Evolutionary conservation across 2,329 filamentous ascomycete genomes (phyloP), one percentile per base, ranked within the genome.

Genomic region (Calonectria pseudoturangicola): DNA sequence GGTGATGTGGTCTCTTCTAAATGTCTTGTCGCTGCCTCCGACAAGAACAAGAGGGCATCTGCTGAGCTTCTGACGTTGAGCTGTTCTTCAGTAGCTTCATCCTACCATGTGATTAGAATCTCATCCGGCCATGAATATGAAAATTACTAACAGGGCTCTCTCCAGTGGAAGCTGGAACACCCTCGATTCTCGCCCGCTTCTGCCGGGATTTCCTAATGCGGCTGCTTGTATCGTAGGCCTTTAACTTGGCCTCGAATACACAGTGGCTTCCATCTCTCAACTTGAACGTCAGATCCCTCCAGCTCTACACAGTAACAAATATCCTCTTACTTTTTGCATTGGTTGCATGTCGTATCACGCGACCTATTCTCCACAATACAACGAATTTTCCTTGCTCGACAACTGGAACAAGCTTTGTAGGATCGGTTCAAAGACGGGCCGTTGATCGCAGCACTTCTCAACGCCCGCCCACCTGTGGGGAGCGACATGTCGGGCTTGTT

Each of bases 151-250:
- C 39, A 10, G 41, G 25, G 12, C 28, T 63, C 13, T 47, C 58
- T n/a, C 15, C 25, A 28, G 58, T 27, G 2, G 39, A 2, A n/a
- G 39, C 2, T 30, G 39, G n/a, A 45, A 18, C 25, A 5, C 15
- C 25, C 25, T 16, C 58, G 4, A 30, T 25, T 25, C 58, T 30
- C n/a, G 21, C 21, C 12, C 41, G 58, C 25, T 63, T 63, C 58
- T 63, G 39, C 25, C 33, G 58, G 30, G 58, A 45, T 18, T 63
- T 63, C 21, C 39, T 63, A 3, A 47, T 45, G 18, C 58, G 58
- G 43, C 39, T 63, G n/a, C 58, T 63, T n/a, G 58, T 63, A 27
- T 63, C 58, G 16, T 63, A 63, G n/a, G 58, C 30, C 18, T 21
- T 41, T 8, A 4, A 45, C 39, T 63, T 66, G 10, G 28, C n/a